phyloP scores from a whole-genome alignment of 2,329 filamentous ascomycete genomes.

The Knufia petricola region DNA sequence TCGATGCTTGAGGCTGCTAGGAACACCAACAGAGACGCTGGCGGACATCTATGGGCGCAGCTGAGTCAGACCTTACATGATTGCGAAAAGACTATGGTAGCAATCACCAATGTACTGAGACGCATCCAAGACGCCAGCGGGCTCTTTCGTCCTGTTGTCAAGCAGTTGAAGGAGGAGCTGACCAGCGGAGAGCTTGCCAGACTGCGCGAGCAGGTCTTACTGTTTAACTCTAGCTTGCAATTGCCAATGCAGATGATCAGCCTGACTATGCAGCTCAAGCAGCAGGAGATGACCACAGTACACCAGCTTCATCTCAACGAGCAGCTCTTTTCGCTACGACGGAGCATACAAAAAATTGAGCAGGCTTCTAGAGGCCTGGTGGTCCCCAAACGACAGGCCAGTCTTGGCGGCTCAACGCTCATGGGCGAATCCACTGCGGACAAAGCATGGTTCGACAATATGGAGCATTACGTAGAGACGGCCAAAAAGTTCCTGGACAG shows the following conservation, averaged over 20 bases:
- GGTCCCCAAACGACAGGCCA: background rate
- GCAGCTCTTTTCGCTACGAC: constrained; percentile 1
- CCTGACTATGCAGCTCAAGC: constrained; percentile 20
- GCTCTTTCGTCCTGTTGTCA: constrained; percentile 13
- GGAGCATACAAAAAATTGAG: background rate
- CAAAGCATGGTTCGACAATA: constrained; percentile 6
- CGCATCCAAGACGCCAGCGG: constrained; percentile 15
- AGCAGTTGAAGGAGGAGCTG: constrained; percentile 17
- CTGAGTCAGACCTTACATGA: constrained; percentile 17
- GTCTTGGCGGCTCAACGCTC: constrained; percentile 1
- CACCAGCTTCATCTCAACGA: constrained; percentile 13
- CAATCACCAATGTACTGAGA: constrained; percentile 17
- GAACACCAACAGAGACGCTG: constrained; percentile 18
- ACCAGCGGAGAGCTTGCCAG: constrained; percentile 17
- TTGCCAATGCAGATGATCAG: constrained; percentile 22
- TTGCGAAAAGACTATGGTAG: constrained; percentile 16
- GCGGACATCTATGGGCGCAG: constrained; percentile 18
- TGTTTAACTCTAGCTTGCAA: constrained; percentile 19
- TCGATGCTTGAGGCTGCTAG: constrained; percentile 18
- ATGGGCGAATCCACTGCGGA: background rate
- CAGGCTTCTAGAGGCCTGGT: background rate
- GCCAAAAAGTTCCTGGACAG: constrained; percentile 19
- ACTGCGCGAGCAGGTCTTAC: constrained; percentile 19
- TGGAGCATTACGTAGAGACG: constrained; percentile 19
- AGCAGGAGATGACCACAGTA: constrained; percentile 15